Evolutionary conservation across 2,329 filamentous ascomycete species (phyloP), one percentile per base, ranked within the genome.

Genomic region (Aspergillus latus): DNA sequence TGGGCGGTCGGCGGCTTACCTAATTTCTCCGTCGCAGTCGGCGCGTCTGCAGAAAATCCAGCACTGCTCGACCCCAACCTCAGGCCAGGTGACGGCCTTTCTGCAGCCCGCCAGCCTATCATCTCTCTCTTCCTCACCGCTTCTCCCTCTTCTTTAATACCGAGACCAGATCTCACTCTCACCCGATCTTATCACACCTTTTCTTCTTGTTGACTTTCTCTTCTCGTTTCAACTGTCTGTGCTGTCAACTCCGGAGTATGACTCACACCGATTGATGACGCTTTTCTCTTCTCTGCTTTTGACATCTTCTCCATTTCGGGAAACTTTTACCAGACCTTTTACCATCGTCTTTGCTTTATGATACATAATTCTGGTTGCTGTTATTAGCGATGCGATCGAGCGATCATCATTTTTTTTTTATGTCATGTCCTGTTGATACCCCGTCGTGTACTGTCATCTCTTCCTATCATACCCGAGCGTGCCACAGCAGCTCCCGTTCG

Each of bases 1-100:
- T 21, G 21, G 21, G 21, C 21, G 21, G 21, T 21, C 46, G 34
- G 52, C 54, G 45, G 55, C 57, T 64, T 64, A 63, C 54, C 40
- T 64, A 62, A 64, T 64, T 59, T 54, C 58, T 21, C 51, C 26
- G 52, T 63, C 62, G 62, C 62, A 53, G 57, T 57, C 57, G 61
- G 62, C 62, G 62, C 57, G 40, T 37, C 34, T 47, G 54, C 37
- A 54, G 36, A 48, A 58, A 62, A 37, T 54, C 34, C 10, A 10
- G 7, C 7, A 21, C 21, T 21, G 21, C 21, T 34, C 30, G 30
- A 34, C 30, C 30, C 30, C 30, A 34, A 34, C 6, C 30, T 34
- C 7, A 9, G 34, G 21, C 49, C 51, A 37, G 26, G 9, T 51
- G 49, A 46, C 46, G 16, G 32, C 10, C 21, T 21, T 21, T 21